Percentiles rank a stretch among this genome's conserved stretches.
Evolutionary conservation across 495 filamentous ascomycete species (phyloP).

Genomic region (Oidiodendron maius): DNA sequence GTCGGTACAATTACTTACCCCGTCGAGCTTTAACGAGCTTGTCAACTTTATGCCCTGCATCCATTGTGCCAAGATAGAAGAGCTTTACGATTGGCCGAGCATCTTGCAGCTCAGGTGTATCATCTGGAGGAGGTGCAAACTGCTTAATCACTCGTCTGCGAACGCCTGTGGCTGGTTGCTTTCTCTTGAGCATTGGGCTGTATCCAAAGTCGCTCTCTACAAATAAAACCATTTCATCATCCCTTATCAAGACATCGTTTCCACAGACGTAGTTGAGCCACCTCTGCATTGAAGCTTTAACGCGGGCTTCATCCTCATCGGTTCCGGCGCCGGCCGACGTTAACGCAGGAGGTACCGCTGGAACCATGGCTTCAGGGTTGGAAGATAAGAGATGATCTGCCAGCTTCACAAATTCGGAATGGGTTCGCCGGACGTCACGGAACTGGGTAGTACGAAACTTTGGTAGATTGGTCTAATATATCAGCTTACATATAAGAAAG

Average conservation of each 20-base stretch:
- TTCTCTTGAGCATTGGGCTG: slow-evolving; percentile 88
- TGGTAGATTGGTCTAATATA: slow-evolving; percentile 82
- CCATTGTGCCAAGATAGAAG: slow-evolving; percentile 95
- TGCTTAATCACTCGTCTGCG: slow-evolving; percentile 94
- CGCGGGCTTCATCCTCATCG: slow-evolving; percentile 88
- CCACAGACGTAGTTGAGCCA: slow-evolving; percentile 91
- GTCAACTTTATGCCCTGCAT: slow-evolving; percentile 91
- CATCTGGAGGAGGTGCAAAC: slow-evolving; percentile 95
- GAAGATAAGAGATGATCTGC: slow-evolving; percentile 91
- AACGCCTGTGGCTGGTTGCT: slow-evolving; percentile 95
- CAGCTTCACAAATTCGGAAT: slow-evolving; percentile 92
- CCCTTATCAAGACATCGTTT: slow-evolving; percentile 88
- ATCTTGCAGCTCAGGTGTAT: slow-evolving; percentile 88
- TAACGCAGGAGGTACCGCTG: slow-evolving; percentile 84
- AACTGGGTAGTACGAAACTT: slow-evolving; percentile 97
- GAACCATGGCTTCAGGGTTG: slow-evolving; percentile 95
- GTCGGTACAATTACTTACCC: slow-evolving; percentile 48
- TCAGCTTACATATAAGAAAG: slow-evolving; percentile 8
- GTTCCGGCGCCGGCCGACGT: slow-evolving; percentile 94
- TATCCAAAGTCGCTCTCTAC: slow-evolving; percentile 98
- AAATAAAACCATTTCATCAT: slow-evolving; percentile 95
- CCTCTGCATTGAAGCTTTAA: slow-evolving; percentile 83
- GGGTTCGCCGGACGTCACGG: slow-evolving; percentile 89
- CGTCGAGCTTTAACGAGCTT: slow-evolving; percentile 85
- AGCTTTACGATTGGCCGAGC: slow-evolving; percentile 88